Base-by-base conservation (phyloP, 257 asterid genomes). In the Rauvolfia tetraphylla region DNA sequence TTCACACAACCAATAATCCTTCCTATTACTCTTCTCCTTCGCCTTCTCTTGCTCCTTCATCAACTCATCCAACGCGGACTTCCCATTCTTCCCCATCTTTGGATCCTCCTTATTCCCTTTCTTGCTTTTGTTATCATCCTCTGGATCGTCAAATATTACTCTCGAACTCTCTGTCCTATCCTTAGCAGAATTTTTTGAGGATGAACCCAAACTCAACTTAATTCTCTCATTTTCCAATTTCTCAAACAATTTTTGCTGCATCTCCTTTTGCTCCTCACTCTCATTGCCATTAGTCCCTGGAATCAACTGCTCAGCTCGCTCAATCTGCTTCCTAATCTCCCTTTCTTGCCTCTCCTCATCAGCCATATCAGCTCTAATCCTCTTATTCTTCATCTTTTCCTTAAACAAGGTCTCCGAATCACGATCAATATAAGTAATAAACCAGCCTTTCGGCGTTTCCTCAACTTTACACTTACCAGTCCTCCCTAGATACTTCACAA, bases 361-460 rank as follows among this genome's bases (percentile, higher is more conserved):
- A 15, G 53, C 99, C 36, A 92, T 71, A 79, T 91, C 98, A 0
- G 97, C 89, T 84, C 86, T 91, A 27, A 88, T 74, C 83, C 97
- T 80, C 84, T 95, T 95, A 83, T 87, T 92, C 90, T 95, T 95
- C 97, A 95, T 72, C 83, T 78, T 91, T 85, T 95, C 99, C 93
- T 92, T 95, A 39, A 95, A 90, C 14, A 95, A 81, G 3, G 98
- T 86, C 88, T 95, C 98, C 0, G 98, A 91, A 77, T 95, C 98
- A 17, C 95, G 80, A 81, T 95, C 98, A 48, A 91, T 92, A 74
- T 95, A 95, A 0, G 97, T 92, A 29, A 95, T 91, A 80, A 95
- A 95, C 98, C 98, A 95, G 15, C 98, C 98, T 75, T 95, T 92
- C n/a, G n/a, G n/a, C n/a, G n/a, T n/a, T n/a, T n/a, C n/a, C n/a